phyloP scores from a whole-genome alignment of 768 basidiomycete genomes.

The Mycena metata region DNA sequence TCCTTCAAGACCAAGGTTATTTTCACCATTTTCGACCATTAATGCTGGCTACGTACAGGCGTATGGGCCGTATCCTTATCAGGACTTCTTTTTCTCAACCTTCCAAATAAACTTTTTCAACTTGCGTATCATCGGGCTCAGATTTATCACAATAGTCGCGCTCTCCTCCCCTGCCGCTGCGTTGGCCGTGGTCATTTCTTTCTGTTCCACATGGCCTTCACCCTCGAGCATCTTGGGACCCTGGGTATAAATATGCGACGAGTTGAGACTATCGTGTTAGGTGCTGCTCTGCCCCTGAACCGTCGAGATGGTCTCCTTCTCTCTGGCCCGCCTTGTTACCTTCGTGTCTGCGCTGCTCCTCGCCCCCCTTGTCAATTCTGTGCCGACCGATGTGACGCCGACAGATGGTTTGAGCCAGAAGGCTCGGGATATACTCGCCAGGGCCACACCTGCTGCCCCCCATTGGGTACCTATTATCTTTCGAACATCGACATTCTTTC shows the following conservation, averaged over 20 bases:
- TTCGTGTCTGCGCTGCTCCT: slow-evolving; percentile 24
- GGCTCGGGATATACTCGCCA: slow-evolving; percentile 49
- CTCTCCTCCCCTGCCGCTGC: background rate
- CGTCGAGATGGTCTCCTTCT: slow-evolving; percentile 27
- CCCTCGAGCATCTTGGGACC: no score
- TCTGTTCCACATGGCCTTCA: background rate
- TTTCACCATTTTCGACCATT: no score
- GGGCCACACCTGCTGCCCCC: slow-evolving; percentile 61
- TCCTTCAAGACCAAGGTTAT: background rate
- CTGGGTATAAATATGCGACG: slow-evolving; percentile 6
- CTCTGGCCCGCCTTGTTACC: slow-evolving; percentile 21
- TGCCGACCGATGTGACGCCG: slow-evolving; percentile 3
- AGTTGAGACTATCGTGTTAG: background rate
- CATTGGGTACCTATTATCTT: slow-evolving; percentile 53
- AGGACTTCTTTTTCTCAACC: background rate
- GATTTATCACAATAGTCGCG: background rate
- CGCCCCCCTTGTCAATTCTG: background rate
- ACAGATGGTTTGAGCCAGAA: slow-evolving; percentile 46
- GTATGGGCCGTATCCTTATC: background rate
- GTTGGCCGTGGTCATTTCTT: background rate
- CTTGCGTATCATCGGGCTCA: background rate
- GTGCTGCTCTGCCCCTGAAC: slow-evolving; percentile 11
- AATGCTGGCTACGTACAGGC: background rate
- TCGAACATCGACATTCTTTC: no score
- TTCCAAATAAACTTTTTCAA: background rate